Conservation (phyloP, 2,329 filamentous ascomycete species). For the Seiridium unicorne region DNA sequence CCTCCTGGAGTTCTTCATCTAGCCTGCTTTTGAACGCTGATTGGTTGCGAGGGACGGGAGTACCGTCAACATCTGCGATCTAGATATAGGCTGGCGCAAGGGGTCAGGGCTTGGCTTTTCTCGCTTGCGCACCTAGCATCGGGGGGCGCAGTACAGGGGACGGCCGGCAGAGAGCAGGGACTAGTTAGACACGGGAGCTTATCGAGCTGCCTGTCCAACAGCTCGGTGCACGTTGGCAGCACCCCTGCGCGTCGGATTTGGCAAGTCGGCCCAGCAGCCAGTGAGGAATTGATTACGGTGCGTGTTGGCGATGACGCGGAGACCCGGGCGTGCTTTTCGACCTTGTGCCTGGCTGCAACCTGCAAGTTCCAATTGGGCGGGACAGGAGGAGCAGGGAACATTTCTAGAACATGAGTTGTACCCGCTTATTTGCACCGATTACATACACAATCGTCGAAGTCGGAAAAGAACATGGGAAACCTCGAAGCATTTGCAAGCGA, state of each 20-base stretch:
- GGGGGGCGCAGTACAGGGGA: background rate
- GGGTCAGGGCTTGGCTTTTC: slow-evolving; percentile 2
- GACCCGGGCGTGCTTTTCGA: background rate
- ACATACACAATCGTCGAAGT: no score
- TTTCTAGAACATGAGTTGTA: background rate
- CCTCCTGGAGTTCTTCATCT: background rate
- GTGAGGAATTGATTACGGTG: background rate
- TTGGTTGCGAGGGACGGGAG: background rate
- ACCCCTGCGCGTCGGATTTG: background rate
- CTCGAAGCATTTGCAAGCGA: no score
- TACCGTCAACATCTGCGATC: background rate
- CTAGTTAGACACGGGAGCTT: background rate
- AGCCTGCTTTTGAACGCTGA: background rate
- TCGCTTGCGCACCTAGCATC: slow-evolving; percentile 2
- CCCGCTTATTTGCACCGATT: background rate
- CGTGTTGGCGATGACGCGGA: background rate
- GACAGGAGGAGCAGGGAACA: no score
- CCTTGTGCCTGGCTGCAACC: background rate
- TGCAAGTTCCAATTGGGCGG: no score
- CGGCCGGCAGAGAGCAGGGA: background rate
- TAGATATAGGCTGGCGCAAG: background rate
- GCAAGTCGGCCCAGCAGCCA: background rate
- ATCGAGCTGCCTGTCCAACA: background rate
- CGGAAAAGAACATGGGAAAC: no score
- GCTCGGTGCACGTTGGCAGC: background rate